Evolutionary conservation across 352 stramenopile genomes (phyloP).

Genomic region (Thalassiosira allenii): DNA sequence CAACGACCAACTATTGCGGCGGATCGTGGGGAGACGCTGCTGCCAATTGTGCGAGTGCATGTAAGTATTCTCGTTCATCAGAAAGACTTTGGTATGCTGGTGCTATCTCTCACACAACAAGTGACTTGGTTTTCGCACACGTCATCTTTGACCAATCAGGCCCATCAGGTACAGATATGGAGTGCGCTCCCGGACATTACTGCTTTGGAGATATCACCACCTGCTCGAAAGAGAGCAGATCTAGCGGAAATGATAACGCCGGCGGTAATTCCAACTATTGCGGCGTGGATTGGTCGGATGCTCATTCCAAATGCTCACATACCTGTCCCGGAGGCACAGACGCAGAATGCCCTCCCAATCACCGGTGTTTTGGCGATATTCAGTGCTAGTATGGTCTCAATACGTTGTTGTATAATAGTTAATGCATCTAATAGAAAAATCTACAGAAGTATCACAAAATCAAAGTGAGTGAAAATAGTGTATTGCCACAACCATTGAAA

Average conservation of each 20-base stretch:
- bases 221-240: constrained; percentile 19
- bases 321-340: constrained; percentile 44
- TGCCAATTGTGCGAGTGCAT: constrained; percentile 16
- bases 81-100: too few species aligned
- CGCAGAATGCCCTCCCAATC: constrained; percentile 34
- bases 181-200: constrained; percentile 26
- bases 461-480: too few species aligned
- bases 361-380: constrained; percentile 45
- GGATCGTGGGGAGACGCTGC: constrained; percentile 30
- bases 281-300: constrained; percentile 32
- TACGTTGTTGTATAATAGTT: too few species aligned
- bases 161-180: constrained; percentile 27
- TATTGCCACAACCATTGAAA: too few species aligned
- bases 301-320: constrained; percentile 17
- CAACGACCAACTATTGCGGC: constrained; percentile 38
- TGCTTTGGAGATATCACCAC: constrained; percentile 35
- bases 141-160: too few species aligned
- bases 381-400: too few species aligned
- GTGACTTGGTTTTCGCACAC: too few species aligned
- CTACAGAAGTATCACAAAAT: too few species aligned
- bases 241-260: constrained; percentile 4
- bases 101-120: too few species aligned
- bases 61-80: constrained; percentile 28
- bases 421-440: too few species aligned
- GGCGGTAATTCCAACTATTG: constrained; percentile 24